Base-by-base conservation (phyloP, 1,284 basidiomycete genomes). In the Polyporus tsugae region DNA sequence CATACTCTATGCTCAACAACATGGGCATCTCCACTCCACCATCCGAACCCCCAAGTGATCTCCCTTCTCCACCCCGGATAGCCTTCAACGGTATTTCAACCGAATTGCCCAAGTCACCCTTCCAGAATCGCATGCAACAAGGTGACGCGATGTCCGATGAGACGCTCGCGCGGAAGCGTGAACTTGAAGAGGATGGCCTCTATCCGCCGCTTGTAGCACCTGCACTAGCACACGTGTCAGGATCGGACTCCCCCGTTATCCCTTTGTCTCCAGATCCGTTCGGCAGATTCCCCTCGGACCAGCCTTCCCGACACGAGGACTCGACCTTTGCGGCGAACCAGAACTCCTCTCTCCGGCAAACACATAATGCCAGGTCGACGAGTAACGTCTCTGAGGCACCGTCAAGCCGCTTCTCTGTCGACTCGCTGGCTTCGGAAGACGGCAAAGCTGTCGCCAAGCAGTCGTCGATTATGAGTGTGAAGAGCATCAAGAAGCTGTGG, bases 181-280 rank as follows among this genome's bases (percentile, higher is more conserved):
- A 89, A 63, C 78, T 86, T 36, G 83, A 88, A 69, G 80, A 83
- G 49, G 78, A 77, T 7, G 72, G 63, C 6, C 73, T 82, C 25
- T 90, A 88, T 76, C 82, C 83, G 19, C 76, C 82, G 5, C 77
- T 82, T 55, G 79, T 79, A 42, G 73, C 79, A 19, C 76, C 77
- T 62, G 73, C 76, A 55, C 71, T 77, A 68, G 74, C 76, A 53
- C 75, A 69, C 49, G 70, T 70, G 57, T 58, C 52, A 52, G 70
- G 72, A 66, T 53, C 67, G 58, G 75, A 78, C 64, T 86, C 83
- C 46, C 88, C 86, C 66, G 78, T 86, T 64, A 90, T 94, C 66
- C 92, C 92, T 39, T 81, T 93, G 25, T 92, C 92, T 7, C 91
- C 92, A 9, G 92, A 94, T 80, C 92, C 92, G 39, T 94, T 94